Evolutionary conservation across 2,329 filamentous ascomycete species (phyloP).

Genomic region (Zasmidium angulare): DNA sequence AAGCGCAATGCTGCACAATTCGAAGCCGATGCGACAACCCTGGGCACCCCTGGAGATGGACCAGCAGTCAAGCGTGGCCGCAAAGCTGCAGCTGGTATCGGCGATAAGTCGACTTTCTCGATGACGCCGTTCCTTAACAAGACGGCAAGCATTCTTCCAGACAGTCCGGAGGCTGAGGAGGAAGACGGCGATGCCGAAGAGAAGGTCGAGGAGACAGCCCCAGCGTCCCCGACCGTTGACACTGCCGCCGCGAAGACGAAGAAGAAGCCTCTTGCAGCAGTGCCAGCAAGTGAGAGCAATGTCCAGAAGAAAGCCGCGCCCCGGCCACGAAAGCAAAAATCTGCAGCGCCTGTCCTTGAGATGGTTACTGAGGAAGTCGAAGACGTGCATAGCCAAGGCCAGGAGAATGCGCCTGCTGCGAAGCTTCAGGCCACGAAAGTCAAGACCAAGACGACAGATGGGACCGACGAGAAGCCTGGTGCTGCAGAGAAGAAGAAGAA

Average conservation of each 20-base stretch:
- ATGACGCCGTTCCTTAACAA: constrained; percentile 91
- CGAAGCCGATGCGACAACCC: constrained; percentile 47
- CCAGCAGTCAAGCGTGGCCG: constrained; percentile 47
- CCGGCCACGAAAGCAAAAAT: constrained; percentile 39
- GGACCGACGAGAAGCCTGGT: constrained; percentile 35
- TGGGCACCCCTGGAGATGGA: constrained; percentile 52
- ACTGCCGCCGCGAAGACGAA: constrained; percentile 32
- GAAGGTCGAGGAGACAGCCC: constrained; percentile 26
- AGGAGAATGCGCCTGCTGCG: constrained; percentile 36
- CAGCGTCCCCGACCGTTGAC: constrained; percentile 27
- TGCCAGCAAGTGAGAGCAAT: constrained; percentile 47
- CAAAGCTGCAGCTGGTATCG: constrained; percentile 59
- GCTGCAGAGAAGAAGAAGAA: constrained; percentile 37
- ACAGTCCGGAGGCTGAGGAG: constrained; percentile 36
- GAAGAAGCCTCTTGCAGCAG: constrained; percentile 44
- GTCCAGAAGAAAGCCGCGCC: constrained; percentile 39
- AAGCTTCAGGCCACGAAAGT: constrained; percentile 39
- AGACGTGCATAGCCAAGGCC: constrained; percentile 36
- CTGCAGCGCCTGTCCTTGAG: constrained; percentile 39
- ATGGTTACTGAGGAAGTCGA: constrained; percentile 44
- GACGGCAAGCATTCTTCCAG: constrained; percentile 58
- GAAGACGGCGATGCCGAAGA: constrained; percentile 28
- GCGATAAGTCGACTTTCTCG: constrained; percentile 89
- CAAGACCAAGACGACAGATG: constrained; percentile 37
- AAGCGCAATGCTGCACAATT: constrained; percentile 47